Percentiles rank a stretch among this genome's conserved stretches.
Evolutionary conservation across 768 basidiomycete species (phyloP).

Genomic region (Tricholoma furcatifolium): DNA sequence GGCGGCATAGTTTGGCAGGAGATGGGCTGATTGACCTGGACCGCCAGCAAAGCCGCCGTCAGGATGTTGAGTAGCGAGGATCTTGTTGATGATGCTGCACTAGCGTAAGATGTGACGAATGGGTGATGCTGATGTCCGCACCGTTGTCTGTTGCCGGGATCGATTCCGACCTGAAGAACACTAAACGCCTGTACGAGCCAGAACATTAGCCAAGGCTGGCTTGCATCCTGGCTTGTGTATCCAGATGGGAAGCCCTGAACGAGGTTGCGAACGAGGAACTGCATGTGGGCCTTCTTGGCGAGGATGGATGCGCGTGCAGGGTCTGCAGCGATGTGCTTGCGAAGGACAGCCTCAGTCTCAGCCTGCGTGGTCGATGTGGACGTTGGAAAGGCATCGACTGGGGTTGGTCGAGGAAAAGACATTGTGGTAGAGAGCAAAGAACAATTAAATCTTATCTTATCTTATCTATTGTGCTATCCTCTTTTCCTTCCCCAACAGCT

Average conservation of each 20-base stretch:
- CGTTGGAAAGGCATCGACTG: constrained; percentile 62
- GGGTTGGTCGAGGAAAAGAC: constrained; percentile 23
- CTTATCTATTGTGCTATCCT: neutral
- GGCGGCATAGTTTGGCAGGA: constrained; percentile 88
- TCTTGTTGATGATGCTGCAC: constrained; percentile 72
- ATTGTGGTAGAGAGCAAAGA: constrained; percentile 16
- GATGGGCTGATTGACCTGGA: constrained; percentile 82
- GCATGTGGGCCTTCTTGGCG: constrained; percentile 65
- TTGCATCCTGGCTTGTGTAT: constrained; percentile 87
- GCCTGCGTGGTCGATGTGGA: constrained; percentile 60
- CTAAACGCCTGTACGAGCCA: constrained; percentile 90
- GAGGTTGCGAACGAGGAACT: constrained; percentile 71
- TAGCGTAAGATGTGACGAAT: neutral
- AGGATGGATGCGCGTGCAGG: constrained; percentile 37
- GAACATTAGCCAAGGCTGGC: constrained; percentile 92
- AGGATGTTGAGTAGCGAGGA: constrained; percentile 80
- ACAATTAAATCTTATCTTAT: constrained; percentile 10
- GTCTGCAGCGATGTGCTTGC: constrained; percentile 45
- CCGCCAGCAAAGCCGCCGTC: constrained; percentile 93
- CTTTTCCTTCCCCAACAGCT: constrained; percentile 13
- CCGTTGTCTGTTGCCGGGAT: constrained; percentile 77
- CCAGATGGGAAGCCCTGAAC: constrained; percentile 77
- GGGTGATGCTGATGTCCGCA: constrained; percentile 24
- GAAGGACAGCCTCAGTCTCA: constrained; percentile 66
- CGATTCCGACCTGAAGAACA: constrained; percentile 72